Base-by-base conservation (phyloP, 441 rosid species). In the Gossypium schwendimanii region DNA sequence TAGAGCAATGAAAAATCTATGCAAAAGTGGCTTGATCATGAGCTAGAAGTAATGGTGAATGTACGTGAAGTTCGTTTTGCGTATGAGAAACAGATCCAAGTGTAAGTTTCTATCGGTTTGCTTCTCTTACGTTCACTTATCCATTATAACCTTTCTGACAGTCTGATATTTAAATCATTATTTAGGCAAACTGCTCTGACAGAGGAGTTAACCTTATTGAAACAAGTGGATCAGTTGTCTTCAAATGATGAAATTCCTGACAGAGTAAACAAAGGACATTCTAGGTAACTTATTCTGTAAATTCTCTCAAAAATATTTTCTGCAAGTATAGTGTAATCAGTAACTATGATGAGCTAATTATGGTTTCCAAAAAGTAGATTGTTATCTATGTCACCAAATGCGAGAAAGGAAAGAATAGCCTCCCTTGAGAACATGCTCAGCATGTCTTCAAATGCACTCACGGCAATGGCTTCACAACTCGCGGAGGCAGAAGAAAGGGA, bases 401-500 rank as follows among this genome's bases (percentile, higher is more conserved):
- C 87, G 73, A 87, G 90, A 80, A 73, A 77, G 80, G 85, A 85
- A 59, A 85, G 90, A 79, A 84, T 84, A 65, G 83, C 85, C 70
- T 85, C 90, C 71, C 86, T 89, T 55, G 92, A 89, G 80, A 77
- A 72, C 73, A 87, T 89, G 92, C 80, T 85, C 74, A 86, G 78
- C 80, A 81, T 87, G 84, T 87, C 92, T 65, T 84, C 92, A 63
- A 80, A 81, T 78, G 81, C 88, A 5, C 87, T 89, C 55, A 81
- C 64, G 44, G 81, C 78, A 59, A 89, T 89, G 94, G 85, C 87
- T 74, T 86, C 92, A 71, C 94, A 89, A 80, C 86, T 89, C 71
- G 86, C 86, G 33, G 94, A 85, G 79, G 90, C 89, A 81, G 89
- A 87, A 80, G 90, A 87, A 75, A 84, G 82, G 76, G 94, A 87